Percentiles rank a stretch among this genome's conserved stretches.
Evolutionary conservation across 2,329 filamentous ascomycete genomes (phyloP).

Genomic region (Botrytis elliptica): DNA sequence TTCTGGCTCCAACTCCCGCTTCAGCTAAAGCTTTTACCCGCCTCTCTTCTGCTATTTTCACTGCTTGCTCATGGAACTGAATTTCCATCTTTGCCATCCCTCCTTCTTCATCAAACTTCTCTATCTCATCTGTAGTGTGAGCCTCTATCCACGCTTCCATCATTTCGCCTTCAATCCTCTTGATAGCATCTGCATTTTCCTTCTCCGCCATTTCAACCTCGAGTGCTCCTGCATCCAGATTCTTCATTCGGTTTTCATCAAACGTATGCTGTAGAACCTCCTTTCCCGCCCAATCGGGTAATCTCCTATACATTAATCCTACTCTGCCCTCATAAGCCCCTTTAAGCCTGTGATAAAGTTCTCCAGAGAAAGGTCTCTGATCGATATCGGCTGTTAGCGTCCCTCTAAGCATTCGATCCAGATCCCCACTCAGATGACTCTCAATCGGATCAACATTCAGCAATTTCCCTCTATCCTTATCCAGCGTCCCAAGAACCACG

Average conservation of each 20-base stretch:
- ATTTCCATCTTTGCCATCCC: background rate
- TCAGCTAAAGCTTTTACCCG: background rate
- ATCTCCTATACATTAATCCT: background rate
- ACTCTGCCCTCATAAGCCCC: background rate
- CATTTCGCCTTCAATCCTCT: fast-evolving
- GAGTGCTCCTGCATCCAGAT: background rate
- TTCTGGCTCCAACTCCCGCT: background rate
- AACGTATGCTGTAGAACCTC: background rate
- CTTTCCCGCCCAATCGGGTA: background rate
- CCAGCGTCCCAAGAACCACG: background rate
- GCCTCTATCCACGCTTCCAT: too few species aligned
- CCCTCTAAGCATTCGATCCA: background rate
- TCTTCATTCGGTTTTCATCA: background rate
- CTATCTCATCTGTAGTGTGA: background rate
- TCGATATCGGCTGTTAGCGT: background rate
- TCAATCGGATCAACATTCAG: background rate
- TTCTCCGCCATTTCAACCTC: background rate
- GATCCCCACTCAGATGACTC: background rate
- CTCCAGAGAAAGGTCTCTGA: background rate
- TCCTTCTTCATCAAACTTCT: background rate
- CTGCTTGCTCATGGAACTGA: background rate
- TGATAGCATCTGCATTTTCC: too few species aligned
- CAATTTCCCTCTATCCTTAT: background rate
- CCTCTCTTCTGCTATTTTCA: background rate
- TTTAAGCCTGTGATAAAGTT: background rate